phyloP scores from a whole-genome alignment of 441 rosid species.

The Omphalea diandra region DNA sequence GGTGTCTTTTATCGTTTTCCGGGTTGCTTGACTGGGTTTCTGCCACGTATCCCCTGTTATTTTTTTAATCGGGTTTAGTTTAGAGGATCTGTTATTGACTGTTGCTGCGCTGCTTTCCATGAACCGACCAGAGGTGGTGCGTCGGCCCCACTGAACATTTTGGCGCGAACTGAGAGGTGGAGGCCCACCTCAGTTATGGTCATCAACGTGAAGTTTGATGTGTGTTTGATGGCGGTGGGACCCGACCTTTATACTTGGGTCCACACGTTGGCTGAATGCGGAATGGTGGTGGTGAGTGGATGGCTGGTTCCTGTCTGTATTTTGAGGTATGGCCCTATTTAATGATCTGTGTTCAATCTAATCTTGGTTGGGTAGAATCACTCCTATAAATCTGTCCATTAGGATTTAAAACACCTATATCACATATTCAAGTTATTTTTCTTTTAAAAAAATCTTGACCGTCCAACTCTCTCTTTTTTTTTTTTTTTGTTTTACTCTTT shows the following conservation, averaged over 20 bases:
- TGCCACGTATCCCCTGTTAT: conserved; percentile 19
- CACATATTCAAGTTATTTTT: no score
- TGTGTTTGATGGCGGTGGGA: not conserved
- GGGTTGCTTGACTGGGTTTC: no score
- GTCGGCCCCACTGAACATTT: not conserved
- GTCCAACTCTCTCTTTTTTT: no score
- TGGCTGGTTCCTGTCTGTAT: not conserved
- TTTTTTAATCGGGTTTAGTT: not conserved
- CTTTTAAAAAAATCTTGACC: no score
- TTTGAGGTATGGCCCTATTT: no score
- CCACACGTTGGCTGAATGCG: not conserved
- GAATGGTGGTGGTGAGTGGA: not conserved
- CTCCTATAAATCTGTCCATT: no score
- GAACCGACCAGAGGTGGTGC: conserved; percentile 22
- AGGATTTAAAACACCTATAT: no score
- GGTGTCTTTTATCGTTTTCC: not conserved
- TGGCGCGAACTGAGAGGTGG: conserved; percentile 13
- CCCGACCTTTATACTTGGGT: not conserved
- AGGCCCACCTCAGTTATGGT: not conserved
- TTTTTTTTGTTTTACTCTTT: no score
- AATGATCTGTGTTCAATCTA: no score
- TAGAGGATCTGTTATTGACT: not conserved
- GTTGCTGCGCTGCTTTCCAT: not conserved
- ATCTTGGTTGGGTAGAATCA: no score
- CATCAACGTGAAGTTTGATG: not conserved